Conservation (phyloP, 2,329 filamentous ascomycete genomes). For the Claviceps africana region DNA sequence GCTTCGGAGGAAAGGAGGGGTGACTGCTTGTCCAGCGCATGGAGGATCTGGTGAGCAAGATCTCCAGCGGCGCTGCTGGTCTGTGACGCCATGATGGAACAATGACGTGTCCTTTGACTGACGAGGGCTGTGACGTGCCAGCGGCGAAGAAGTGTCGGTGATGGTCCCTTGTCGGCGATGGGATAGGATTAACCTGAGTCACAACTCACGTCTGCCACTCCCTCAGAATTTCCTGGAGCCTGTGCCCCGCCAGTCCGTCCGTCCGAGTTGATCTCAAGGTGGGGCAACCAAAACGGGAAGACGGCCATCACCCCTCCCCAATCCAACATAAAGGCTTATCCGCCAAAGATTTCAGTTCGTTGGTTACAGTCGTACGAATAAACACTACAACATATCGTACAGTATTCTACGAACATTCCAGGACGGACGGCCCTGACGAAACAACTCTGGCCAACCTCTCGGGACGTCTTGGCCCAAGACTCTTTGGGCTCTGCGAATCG, state of each 20-base stretch:
- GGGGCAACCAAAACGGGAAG: not conserved
- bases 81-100: conserved; percentile 26
- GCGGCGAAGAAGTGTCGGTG: not conserved
- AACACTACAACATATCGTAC: not conserved
- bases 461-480: too few relatives aligned
- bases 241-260: conserved; percentile 2
- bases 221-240: conserved; percentile 4
- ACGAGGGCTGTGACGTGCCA: not conserved
- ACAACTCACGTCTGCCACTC: not conserved
- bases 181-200: conserved; percentile 2
- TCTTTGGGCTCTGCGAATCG: too few relatives aligned
- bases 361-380: not conserved
- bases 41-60: conserved; percentile 50
- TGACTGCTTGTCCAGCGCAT: conserved; percentile 47
- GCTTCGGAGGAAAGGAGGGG: conserved; percentile 54
- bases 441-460: too few relatives aligned
- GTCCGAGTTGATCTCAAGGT: not conserved
- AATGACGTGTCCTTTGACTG: not conserved
- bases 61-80: conserved; percentile 31
- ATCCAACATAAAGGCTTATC: not conserved
- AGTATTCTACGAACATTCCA: not conserved
- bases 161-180: not conserved
- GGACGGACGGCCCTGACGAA: too few relatives aligned
- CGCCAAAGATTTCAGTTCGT: too few relatives aligned
- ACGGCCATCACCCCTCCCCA: too few relatives aligned